Evolutionary conservation across 192 early-diverging fungal genomes (phyloP).

Genomic region (Mortierella antarctica): DNA sequence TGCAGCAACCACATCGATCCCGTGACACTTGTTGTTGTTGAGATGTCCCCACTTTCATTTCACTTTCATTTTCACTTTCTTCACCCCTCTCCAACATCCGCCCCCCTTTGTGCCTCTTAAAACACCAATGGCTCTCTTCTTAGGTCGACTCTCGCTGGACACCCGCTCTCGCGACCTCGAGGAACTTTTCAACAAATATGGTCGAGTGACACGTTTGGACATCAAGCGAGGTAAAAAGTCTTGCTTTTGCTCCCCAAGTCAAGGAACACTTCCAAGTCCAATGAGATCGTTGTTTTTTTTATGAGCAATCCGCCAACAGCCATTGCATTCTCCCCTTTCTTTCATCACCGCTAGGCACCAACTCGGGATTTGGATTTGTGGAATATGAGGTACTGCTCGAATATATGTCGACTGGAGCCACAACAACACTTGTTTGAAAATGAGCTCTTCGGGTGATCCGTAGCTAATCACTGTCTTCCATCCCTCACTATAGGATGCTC

Average conservation of each 20-base stretch:
- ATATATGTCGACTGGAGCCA: conserved; percentile 1
- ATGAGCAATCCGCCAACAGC: too few species aligned
- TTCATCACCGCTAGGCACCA: neutral
- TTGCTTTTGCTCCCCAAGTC: neutral
- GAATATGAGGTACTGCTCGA: conserved; percentile 40
- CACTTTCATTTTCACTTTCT: too few species aligned
- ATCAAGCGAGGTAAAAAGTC: conserved; percentile 55
- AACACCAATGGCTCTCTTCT: conserved; percentile 47
- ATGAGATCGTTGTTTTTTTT: neutral
- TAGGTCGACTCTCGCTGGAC: conserved; percentile 54
- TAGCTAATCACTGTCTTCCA: too few species aligned
- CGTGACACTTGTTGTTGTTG: too few species aligned
- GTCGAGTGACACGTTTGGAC: conserved; percentile 58
- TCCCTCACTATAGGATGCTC: conserved; percentile 16
- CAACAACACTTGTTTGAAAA: neutral
- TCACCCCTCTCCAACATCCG: too few species aligned
- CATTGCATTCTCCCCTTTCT: neutral
- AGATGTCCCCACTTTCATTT: too few species aligned
- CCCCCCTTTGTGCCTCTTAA: too few species aligned
- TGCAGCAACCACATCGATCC: too few species aligned
- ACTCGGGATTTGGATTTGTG: conserved; percentile 57
- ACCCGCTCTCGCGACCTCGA: conserved; percentile 58
- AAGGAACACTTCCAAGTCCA: neutral
- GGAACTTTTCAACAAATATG: conserved; percentile 61
- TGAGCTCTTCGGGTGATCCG: neutral